A percentile compares a stretch with the other conserved stretches of the same genome.
phyloP scores from a whole-genome alignment of 2,329 filamentous ascomycete species.

The Fusarium marasasianum region DNA sequence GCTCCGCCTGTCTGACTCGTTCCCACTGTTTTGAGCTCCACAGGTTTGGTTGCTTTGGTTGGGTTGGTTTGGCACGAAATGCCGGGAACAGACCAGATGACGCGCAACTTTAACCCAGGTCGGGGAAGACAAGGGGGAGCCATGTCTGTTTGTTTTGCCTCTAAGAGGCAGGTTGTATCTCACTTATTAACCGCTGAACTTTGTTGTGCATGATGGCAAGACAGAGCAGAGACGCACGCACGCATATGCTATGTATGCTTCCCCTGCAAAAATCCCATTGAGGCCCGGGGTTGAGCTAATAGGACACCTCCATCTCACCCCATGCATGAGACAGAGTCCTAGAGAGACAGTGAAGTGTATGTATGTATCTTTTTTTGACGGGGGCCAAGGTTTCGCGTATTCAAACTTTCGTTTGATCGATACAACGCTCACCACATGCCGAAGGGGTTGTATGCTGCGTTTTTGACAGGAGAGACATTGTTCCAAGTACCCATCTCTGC shows the following conservation, averaged over 20 bases:
- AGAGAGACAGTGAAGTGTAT: not conserved
- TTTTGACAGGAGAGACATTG: not conserved
- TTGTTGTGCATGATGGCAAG: not conserved
- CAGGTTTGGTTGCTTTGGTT: not conserved
- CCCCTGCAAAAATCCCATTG: not conserved
- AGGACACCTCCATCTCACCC: not conserved
- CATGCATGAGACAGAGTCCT: not conserved
- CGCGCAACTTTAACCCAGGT: not conserved
- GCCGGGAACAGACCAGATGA: not conserved
- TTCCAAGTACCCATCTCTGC: not conserved
- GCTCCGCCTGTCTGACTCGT: not conserved
- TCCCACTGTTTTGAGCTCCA: not conserved
- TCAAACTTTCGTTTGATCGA: not conserved
- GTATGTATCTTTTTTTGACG: not conserved
- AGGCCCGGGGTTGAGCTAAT: not conserved
- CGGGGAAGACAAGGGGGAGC: not conserved
- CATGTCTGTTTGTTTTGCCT: not conserved
- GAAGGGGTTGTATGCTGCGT: not conserved
- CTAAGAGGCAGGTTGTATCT: not conserved
- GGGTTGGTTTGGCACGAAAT: not conserved
- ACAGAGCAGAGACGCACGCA: not conserved
- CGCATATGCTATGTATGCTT: not conserved
- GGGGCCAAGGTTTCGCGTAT: not conserved
- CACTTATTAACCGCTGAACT: not conserved
- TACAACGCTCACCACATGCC: not conserved